phyloP scores from a whole-genome alignment of 305 asterid species.

The Solanum hybrid region DNA sequence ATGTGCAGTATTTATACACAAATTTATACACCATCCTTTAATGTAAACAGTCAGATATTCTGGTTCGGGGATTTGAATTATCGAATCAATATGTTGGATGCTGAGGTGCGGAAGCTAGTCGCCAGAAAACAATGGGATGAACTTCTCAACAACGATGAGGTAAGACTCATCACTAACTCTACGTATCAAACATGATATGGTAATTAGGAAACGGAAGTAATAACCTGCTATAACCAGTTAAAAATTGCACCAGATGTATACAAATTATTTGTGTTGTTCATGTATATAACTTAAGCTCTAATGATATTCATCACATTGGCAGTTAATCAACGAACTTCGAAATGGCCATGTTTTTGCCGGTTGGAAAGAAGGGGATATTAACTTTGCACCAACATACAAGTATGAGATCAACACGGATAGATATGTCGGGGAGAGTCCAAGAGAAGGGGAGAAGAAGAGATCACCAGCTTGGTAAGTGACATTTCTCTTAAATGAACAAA shows the following conservation, averaged over 20 bases:
- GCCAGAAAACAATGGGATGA: constrained; percentile 51
- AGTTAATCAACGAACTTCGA: constrained; percentile 60
- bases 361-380: constrained; percentile 78
- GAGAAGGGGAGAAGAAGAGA: constrained; percentile 86
- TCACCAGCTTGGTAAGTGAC: constrained; percentile 81
- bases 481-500: neutral
- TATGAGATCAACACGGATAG: constrained; percentile 65
- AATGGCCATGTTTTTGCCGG: constrained; percentile 71
- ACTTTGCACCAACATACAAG: constrained; percentile 87
- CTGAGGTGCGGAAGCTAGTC: constrained; percentile 56
- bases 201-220: neutral
- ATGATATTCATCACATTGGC: constrained; percentile 9
- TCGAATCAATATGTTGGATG: constrained; percentile 58
- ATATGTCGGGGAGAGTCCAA: constrained; percentile 55
- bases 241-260: neutral
- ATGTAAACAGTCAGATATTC: constrained; percentile 63
- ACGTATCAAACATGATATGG: neutral
- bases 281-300: neutral
- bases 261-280: neutral
- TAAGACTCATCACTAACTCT: constrained; percentile 4
- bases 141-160: constrained; percentile 70
- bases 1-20: neutral
- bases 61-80: constrained; percentile 90
- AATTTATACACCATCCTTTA: neutral
- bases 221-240: neutral